Evolutionary conservation across 345 rosid genomes (phyloP).

Genomic region (Noccaea caerulescens): DNA sequence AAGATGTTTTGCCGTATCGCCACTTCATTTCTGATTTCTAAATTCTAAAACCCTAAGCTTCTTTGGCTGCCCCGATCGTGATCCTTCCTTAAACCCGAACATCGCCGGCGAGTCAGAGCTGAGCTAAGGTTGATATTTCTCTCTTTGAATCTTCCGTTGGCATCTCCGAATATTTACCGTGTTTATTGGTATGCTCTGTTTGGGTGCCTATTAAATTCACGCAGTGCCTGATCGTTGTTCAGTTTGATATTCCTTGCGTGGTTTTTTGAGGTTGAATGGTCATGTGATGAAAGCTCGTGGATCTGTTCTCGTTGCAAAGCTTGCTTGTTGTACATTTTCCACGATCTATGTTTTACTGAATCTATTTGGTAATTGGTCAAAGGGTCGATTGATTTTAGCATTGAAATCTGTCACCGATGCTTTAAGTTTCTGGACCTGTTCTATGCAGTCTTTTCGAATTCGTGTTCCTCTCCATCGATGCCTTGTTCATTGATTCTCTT

Average conservation of each 20-base stretch:
- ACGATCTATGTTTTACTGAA: slow-evolving; percentile 12
- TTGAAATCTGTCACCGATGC: slow-evolving; percentile 7
- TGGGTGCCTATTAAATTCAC: background rate
- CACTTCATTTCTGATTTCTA: background rate
- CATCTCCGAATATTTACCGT: background rate
- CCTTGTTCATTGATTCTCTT: background rate
- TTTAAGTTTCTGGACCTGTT: background rate
- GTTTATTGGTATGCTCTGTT: slow-evolving; percentile 5
- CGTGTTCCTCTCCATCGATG: background rate
- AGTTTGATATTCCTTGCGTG: background rate
- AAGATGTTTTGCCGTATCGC: background rate
- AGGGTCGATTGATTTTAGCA: background rate
- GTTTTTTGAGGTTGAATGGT: slow-evolving; percentile 11
- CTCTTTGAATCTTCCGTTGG: background rate
- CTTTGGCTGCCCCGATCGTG: slow-evolving; percentile 33
- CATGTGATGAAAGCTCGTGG: slow-evolving; percentile 6
- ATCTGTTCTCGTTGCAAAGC: background rate
- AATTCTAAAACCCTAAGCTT: slow-evolving; percentile 37
- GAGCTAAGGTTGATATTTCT: slow-evolving; percentile 23
- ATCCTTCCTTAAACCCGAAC: slow-evolving; percentile 33
- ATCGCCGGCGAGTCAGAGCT: slow-evolving; percentile 35
- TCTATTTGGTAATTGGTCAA: background rate
- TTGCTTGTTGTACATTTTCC: background rate
- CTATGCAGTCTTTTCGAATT: background rate
- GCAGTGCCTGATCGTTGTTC: slow-evolving; percentile 13